A percentile compares a stretch with the other conserved stretches of the same genome.
Conservation (phyloP, 495 filamentous ascomycete genomes). For the Penicillium silybi region DNA sequence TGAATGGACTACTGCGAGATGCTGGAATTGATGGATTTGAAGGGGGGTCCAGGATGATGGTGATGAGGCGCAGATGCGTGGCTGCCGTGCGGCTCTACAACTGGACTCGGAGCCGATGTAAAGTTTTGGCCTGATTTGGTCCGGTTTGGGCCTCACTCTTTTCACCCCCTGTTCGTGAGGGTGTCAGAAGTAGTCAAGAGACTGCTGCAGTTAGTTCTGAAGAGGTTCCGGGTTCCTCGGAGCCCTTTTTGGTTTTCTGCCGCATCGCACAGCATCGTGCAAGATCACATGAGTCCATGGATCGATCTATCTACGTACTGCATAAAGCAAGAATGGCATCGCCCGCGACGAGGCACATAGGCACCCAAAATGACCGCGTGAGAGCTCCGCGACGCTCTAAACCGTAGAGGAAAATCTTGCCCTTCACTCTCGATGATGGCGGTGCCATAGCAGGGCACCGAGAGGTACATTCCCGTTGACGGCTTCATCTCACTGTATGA, state of each 20-base stretch:
- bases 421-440: not conserved
- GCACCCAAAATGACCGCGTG: not conserved
- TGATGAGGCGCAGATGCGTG: not conserved
- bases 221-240: not conserved
- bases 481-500: not conserved
- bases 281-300: slow-evolving; percentile 7
- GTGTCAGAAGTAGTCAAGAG: not conserved
- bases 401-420: not conserved
- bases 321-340: slow-evolving; percentile 16
- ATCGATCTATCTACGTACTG: slow-evolving; percentile 30
- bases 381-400: not conserved
- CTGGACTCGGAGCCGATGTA: slow-evolving; percentile 10
- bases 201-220: not conserved
- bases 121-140: not conserved
- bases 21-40: not conserved
- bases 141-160: not conserved
- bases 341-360: not conserved
- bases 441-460: not conserved
- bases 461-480: not conserved
- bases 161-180: not conserved
- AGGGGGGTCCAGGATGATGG: not conserved
- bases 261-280: slow-evolving; percentile 3
- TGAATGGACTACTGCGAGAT: not conserved
- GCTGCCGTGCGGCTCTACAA: slow-evolving; percentile 21
- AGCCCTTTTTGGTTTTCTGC: not conserved